Conservation (phyloP, 352 stramenopile species). For the Pythium monospermum region DNA sequence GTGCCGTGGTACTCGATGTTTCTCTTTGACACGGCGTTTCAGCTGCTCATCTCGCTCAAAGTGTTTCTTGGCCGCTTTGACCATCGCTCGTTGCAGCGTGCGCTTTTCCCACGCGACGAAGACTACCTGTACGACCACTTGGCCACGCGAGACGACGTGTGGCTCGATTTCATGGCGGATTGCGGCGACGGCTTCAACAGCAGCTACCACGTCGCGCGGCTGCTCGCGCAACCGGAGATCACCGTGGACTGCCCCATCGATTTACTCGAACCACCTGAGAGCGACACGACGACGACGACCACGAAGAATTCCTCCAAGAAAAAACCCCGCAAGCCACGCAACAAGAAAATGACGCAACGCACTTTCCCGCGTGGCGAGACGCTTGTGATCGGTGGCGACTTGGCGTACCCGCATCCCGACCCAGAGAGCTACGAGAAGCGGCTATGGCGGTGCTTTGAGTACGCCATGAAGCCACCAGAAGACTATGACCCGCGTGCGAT, state of each 20-base stretch:
- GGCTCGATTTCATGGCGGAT: conserved; percentile 94
- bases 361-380: conserved; percentile 82
- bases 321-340: not conserved
- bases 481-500: conserved; percentile 87
- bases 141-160: conserved; percentile 73
- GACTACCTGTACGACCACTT: conserved; percentile 85
- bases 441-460: conserved; percentile 91
- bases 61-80: conserved; percentile 91
- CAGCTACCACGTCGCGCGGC: conserved; percentile 89
- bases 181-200: conserved; percentile 93
- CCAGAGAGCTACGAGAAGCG: conserved; percentile 86
- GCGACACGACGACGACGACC: conserved; percentile 8
- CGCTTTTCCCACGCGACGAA: conserved; percentile 63
- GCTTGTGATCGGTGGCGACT: conserved; percentile 89
- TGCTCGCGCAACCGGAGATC: conserved; percentile 87
- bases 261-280: conserved; percentile 2
- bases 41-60: conserved; percentile 91
- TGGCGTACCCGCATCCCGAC: conserved; percentile 90
- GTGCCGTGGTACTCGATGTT: conserved; percentile 94
- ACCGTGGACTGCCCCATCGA: conserved; percentile 59
- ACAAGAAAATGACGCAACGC: conserved; percentile 37
- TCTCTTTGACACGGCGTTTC: conserved; percentile 87
- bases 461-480: conserved; percentile 88
- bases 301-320: conserved; percentile 6
- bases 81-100: conserved; percentile 87